Base-by-base conservation (phyloP, 2,329 filamentous ascomycete genomes). In the Tolypocladium ophioglossoides region DNA sequence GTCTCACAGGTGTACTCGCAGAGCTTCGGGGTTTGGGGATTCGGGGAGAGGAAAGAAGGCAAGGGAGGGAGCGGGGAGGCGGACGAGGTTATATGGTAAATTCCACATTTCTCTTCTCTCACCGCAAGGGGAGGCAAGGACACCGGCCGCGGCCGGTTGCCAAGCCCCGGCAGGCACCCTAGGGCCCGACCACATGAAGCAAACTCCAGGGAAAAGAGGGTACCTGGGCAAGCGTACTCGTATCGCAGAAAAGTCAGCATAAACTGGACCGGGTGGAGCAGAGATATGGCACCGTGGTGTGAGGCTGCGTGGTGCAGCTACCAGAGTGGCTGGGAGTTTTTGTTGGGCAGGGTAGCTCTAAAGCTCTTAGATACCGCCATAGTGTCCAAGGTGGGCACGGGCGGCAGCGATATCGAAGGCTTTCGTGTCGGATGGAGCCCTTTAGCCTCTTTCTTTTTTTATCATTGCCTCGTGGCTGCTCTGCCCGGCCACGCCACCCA, bases 1-100 rank as follows among this genome's bases (percentile, higher is more conserved):
- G 61, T 63, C 60, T 61, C 62, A 60, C 35, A 56, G 54, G 30
- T 30, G 52, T 46, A 30, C n/a, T 50, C 47, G 16, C 37, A 20
- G 44, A 20, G 44, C 44, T 35, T 16, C 32, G 27, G 16, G 18
- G 18, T 5, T n/a, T 11, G 16, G 44, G 18, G 16, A 9, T 24
- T 32, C 11, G 30, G 44, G 18, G 44, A 40, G 51, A 18, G 24
- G 52, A 20, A 20, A 40, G 47, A 18, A 32, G 52, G 47, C 32
- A 34, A 30, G 50, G 46, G 51, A 50, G 46, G n/a, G 27, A 37
- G 16, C 47, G 11, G 35, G 22, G 16, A 32, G 37, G 40, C n/a
- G 40, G 22, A 27, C 8, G 27, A 27, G 20, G 27, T 46, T 2
- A 32, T 47, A 32, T 47, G 44, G 16, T 12, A 35, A 40, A 51